Percentiles rank a stretch among this genome's conserved stretches.
Conservation (phyloP, 768 basidiomycete genomes). For the Lentinula guzmanii region DNA sequence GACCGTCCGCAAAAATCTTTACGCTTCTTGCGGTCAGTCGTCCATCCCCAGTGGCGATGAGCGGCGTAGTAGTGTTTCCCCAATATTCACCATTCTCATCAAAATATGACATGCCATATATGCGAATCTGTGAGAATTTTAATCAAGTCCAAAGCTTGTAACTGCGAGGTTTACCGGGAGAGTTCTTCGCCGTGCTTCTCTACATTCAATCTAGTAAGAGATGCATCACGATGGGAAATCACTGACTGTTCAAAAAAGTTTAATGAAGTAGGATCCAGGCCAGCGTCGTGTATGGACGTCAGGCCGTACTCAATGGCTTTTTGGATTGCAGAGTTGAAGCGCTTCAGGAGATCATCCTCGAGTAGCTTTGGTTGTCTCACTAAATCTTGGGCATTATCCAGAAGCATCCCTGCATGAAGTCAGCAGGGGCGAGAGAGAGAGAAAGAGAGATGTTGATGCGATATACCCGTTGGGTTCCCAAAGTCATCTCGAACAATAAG, state of each 20-base stretch:
- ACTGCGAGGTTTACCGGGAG: constrained; percentile 46
- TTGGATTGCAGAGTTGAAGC: constrained; percentile 54
- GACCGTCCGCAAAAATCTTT: constrained; percentile 75
- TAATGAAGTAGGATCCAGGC: constrained; percentile 60
- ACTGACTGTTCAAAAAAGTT: constrained; percentile 65
- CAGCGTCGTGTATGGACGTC: constrained; percentile 86
- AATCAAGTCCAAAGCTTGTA: constrained; percentile 7
- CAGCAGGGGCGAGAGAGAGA: constrained; percentile 1
- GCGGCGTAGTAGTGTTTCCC: constrained; percentile 55
- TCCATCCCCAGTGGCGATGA: constrained; percentile 53
- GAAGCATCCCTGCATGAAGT: constrained; percentile 44
- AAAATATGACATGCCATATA: constrained; percentile 74
- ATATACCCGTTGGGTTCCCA: constrained; percentile 66
- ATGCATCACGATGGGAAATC: not conserved
- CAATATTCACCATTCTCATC: constrained; percentile 65
- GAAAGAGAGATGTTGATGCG: not conserved
- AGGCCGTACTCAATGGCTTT: constrained; percentile 70
- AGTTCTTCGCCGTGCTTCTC: constrained; percentile 51
- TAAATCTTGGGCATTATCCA: constrained; percentile 85
- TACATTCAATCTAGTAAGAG: constrained; percentile 20
- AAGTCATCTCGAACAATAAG: constrained; percentile 61
- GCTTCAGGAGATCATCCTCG: constrained; percentile 53
- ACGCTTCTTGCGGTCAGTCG: constrained; percentile 69
- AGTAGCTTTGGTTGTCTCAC: constrained; percentile 59
- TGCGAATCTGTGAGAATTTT: constrained; percentile 47